Evolutionary conservation across 495 filamentous ascomycete species (phyloP).

Genomic region (Bryoglossum gracile): DNA sequence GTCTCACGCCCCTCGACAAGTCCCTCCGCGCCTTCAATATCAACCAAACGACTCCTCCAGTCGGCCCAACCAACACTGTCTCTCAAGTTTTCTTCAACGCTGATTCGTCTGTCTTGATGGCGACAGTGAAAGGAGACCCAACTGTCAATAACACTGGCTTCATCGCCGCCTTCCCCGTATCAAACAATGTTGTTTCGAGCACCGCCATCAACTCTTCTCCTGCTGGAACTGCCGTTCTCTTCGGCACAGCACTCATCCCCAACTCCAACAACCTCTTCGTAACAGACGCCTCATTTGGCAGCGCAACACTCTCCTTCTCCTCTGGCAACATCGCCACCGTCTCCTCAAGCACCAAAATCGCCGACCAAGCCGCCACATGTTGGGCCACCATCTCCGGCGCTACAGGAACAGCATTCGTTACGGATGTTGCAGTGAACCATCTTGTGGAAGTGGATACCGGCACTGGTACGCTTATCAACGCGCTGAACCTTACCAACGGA

Average conservation of each 20-base stretch:
- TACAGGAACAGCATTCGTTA: conserved; percentile 45
- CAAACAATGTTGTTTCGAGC: conserved; percentile 20
- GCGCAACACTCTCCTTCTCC: conserved; percentile 31
- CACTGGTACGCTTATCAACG: conserved; percentile 35
- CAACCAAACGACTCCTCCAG: conserved; percentile 45
- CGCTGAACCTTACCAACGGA: conserved; percentile 26
- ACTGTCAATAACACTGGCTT: conserved; percentile 48
- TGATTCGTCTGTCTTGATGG: conserved; percentile 42
- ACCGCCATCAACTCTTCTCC: conserved; percentile 33
- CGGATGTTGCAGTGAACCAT: conserved; percentile 42
- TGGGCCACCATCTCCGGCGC: conserved; percentile 39
- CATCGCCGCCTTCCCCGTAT: conserved; percentile 40
- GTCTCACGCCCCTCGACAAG: conserved; percentile 35
- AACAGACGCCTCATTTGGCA: conserved; percentile 51
- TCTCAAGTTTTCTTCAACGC: conserved; percentile 49
- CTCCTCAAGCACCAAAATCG: conserved; percentile 30
- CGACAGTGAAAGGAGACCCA: conserved; percentile 50
- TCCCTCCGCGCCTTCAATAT: conserved; percentile 36
- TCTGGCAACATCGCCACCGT: conserved; percentile 20
- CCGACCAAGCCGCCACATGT: conserved; percentile 47
- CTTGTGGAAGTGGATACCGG: conserved; percentile 44
- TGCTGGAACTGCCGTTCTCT: conserved; percentile 45
- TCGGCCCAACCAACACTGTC: conserved; percentile 46
- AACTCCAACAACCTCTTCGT: conserved; percentile 37
- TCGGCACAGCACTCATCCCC: conserved; percentile 42